A percentile compares a stretch with the other conserved stretches of the same genome.
Conservation (phyloP, 352 stramenopile genomes). For the Plasmopara muralis region DNA sequence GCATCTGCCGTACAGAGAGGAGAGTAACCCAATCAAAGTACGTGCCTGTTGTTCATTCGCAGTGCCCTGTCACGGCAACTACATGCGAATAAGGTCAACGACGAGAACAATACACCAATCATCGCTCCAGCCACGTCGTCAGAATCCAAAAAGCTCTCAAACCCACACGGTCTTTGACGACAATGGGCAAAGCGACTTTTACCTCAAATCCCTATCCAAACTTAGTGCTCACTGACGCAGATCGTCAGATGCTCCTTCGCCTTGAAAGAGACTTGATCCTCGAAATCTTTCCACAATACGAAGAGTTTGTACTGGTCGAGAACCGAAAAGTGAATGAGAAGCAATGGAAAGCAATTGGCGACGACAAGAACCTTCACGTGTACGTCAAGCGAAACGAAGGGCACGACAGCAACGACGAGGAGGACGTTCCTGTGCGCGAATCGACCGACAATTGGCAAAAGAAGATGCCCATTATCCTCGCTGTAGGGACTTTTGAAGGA, state of each 20-base stretch:
- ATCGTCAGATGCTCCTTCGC: constrained; percentile 17
- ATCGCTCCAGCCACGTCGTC: neutral
- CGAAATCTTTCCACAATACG: constrained; percentile 23
- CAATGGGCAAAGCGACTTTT: constrained; percentile 20
- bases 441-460: constrained; percentile 13
- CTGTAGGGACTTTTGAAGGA: constrained; percentile 36
- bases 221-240: constrained; percentile 11
- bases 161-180: neutral
- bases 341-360: constrained; percentile 23
- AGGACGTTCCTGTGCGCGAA: constrained; percentile 5
- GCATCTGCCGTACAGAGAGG: constrained; percentile 5
- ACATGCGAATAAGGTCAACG: neutral
- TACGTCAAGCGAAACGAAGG: constrained; percentile 23
- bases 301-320: constrained; percentile 19
- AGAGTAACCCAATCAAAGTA: constrained; percentile 1
- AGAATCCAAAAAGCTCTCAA: constrained; percentile 12
- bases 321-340: constrained; percentile 13
- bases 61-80: neutral
- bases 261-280: constrained; percentile 19
- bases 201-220: constrained; percentile 25
- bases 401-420: constrained; percentile 2
- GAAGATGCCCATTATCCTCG: constrained; percentile 34
- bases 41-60: constrained; percentile 5
- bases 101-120: neutral
- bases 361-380: constrained; percentile 22